A percentile compares a stretch with the other conserved stretches of the same genome.
These are phyloP conservation scores for Datura wrightii DNA, from an alignment of 257 asterid species.

Conservation along the genomic window DNA sequence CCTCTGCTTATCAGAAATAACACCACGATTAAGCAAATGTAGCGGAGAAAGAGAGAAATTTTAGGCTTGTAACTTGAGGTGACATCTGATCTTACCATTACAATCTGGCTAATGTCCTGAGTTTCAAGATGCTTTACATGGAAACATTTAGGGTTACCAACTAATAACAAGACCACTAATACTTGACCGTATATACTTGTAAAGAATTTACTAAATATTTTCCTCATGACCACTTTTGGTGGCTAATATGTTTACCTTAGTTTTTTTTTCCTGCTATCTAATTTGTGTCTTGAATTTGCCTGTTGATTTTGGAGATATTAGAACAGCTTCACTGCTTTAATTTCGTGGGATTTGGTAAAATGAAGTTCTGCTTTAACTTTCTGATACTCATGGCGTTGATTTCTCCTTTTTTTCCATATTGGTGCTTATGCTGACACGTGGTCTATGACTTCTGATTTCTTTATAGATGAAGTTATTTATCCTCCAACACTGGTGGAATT, in stretches of 20 bases:
- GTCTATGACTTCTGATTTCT: slow-evolving; percentile 14
- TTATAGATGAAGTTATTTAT: neutral
- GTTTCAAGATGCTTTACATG: slow-evolving; percentile 12
- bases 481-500: neutral
- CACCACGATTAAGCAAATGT: neutral
- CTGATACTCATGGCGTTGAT: neutral
- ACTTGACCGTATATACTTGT: neutral
- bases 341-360: slow-evolving; percentile 1
- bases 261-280: neutral
- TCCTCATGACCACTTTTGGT: neutral
- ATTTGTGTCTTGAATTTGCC: neutral
- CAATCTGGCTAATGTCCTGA: neutral
- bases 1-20: neutral
- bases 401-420: neutral
- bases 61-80: neutral
- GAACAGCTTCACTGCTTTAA: neutral
- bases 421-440: slow-evolving; percentile 7
- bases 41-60: neutral
- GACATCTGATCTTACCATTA: neutral
- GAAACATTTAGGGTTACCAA: slow-evolving; percentile 11
- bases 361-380: neutral
- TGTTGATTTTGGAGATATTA: slow-evolving; percentile 20
- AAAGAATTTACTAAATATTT: neutral
- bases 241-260: neutral
- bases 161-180: neutral